phyloP scores from a whole-genome alignment of 768 basidiomycete genomes.

The Kwoniella pini region DNA sequence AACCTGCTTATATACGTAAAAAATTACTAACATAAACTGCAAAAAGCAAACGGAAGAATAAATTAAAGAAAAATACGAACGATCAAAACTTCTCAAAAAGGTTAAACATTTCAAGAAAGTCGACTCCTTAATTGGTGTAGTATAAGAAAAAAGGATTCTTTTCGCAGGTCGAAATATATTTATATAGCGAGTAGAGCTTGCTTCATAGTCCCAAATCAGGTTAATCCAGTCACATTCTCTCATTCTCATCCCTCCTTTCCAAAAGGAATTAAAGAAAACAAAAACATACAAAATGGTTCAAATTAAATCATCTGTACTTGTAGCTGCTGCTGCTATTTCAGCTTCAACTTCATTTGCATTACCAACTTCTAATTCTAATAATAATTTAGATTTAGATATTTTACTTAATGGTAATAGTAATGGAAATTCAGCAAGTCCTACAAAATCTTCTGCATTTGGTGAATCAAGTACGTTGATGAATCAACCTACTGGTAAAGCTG shows the following conservation, averaged over 20 bases:
- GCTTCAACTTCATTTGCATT: conserved; percentile 15
- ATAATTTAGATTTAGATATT: conserved; percentile 10
- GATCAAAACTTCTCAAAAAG: conserved; percentile 2
- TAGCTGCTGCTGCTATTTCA: conserved; percentile 21
- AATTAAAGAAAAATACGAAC: not conserved
- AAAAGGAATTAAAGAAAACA: not conserved
- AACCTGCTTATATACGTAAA: not conserved
- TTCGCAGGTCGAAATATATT: not conserved
- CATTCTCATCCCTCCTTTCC: not conserved
- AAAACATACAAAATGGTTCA: conserved; percentile 13
- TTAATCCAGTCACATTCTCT: conserved; percentile 7
- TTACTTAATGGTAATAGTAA: not conserved
- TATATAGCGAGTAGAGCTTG: conserved; percentile 18
- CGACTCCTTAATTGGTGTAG: conserved; percentile 15
- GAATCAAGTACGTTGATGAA: not conserved
- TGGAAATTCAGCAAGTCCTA: not conserved
- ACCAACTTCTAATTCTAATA: conserved; percentile 6
- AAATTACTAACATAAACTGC: conserved; percentile 3
- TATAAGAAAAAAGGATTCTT: not conserved
- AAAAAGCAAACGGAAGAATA: conserved; percentile 4
- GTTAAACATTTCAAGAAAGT: not conserved
- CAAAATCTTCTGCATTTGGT: not conserved
- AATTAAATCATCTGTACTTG: conserved; percentile 21
- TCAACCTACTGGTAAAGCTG: not conserved
- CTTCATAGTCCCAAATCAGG: conserved; percentile 8